These are phyloP conservation scores for Penicillium sp. DNA, from an alignment of 2,329 filamentous ascomycete species.

Conservation along the genomic window DNA sequence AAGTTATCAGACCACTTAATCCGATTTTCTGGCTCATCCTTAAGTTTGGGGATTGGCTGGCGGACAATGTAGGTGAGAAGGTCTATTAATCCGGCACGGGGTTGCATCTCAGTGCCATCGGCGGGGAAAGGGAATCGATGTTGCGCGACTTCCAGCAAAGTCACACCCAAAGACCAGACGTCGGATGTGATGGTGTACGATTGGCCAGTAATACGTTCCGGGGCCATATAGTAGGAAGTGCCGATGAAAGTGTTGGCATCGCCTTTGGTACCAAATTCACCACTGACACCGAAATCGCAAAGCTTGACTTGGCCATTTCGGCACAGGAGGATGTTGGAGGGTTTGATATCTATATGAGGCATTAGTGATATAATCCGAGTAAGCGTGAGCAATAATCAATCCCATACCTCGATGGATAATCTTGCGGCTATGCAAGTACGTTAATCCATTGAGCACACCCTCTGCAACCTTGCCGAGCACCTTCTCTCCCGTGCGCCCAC, in stretches of 20 bases:
- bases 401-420: slow-evolving; percentile 82
- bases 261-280: slow-evolving; percentile 97
- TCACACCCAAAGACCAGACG: slow-evolving; percentile 97
- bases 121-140: slow-evolving; percentile 98
- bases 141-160: slow-evolving; percentile 97
- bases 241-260: slow-evolving; percentile 99
- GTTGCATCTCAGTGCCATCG: slow-evolving; percentile 93
- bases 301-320: slow-evolving; percentile 93
- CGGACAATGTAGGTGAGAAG: slow-evolving; percentile 95
- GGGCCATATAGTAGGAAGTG: slow-evolving; percentile 99
- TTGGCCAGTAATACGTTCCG: slow-evolving; percentile 95
- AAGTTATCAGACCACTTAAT: slow-evolving; percentile 97
- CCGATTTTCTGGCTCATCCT: slow-evolving; percentile 85
- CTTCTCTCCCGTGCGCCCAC: slow-evolving; percentile 93
- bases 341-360: slow-evolving; percentile 75
- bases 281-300: slow-evolving; percentile 96
- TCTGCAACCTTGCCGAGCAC: slow-evolving; percentile 96
- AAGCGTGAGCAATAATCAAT: background rate
- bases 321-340: slow-evolving; percentile 92
- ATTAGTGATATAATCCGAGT: slow-evolving; percentile 6
- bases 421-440: slow-evolving; percentile 90
- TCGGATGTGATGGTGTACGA: slow-evolving; percentile 98
- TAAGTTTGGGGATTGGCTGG: slow-evolving; percentile 90
- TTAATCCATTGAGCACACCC: slow-evolving; percentile 88
- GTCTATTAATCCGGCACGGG: slow-evolving; percentile 88